Evolutionary conservation across 441 rosid genomes (phyloP), one percentile per base, ranked within the genome.

Genomic region (Pelargonium cotyledonis): DNA sequence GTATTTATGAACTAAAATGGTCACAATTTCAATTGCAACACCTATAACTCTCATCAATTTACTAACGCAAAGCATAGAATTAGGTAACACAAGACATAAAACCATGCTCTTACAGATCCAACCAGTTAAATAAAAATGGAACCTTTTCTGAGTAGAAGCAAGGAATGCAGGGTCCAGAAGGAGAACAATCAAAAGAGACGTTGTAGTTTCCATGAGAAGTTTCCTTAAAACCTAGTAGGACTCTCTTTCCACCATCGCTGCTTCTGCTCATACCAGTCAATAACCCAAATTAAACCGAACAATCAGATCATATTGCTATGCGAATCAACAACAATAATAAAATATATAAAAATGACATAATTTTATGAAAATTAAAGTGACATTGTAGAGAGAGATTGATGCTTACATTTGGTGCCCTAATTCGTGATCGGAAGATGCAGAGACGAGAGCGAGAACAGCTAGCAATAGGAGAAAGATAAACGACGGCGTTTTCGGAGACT

Each of bases 101-200:
- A 47, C n/a, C 12, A 47, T 9, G 53, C n/a, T 47, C 53, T 9
- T 47, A 11, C 12, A 10, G 12, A 47, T 47, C 53, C 53, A 47
- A 15, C 53, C 10, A 47, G 12, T 47, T 8, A 49, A 49, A 49
- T 6, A 12, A 49, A 49, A 49, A 49, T 14, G 1, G 15, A 49
- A 49, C 55, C 55, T 49, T 49, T 14, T 49, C 55, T 11, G 55
- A 49, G 16, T 49, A 49, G 3, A 49, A 16, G n/a, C 55, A 49
- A 49, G 16, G 55, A 49, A 49, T 4, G 55, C 55, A 49, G n/a
- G 55, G 55, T 1, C 97, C 97, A 38, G 96, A 88, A 75, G 85
- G 95, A 73, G 96, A 84, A 82, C 98, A 93, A 9, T 85, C 88
- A 73, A 84, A 91, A 69, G 95, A 84, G 8, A 75, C 35, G 53